Conservation (phyloP, 495 filamentous ascomycete species). For the Aspergillus egyptiacus region DNA sequence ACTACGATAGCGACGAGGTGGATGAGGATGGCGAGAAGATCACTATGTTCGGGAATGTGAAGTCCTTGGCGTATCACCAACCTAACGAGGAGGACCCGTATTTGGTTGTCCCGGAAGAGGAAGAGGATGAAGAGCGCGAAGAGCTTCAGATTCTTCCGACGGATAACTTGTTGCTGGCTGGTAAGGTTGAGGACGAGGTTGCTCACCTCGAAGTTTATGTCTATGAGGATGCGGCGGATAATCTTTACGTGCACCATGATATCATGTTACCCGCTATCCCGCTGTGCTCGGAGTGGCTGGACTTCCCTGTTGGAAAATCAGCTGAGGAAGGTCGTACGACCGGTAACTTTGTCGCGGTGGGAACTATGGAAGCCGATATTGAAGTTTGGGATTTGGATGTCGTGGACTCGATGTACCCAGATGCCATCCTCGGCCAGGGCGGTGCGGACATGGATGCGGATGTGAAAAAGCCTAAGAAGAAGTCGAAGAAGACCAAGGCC, state of each 20-base stretch:
- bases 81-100: constrained; percentile 93
- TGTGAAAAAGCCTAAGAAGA: constrained; percentile 70
- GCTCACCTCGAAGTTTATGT: constrained; percentile 96
- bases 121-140: constrained; percentile 84
- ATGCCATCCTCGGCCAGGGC: constrained; percentile 89
- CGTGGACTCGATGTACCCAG: constrained; percentile 95
- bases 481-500: constrained; percentile 71
- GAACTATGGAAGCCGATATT: constrained; percentile 97
- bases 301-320: constrained; percentile 72
- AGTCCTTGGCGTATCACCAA: constrained; percentile 86
- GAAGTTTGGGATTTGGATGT: constrained; percentile 97
- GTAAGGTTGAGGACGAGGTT: constrained; percentile 93
- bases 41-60: constrained; percentile 93
- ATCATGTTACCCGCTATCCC: constrained; percentile 98
- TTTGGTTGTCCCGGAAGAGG: constrained; percentile 71
- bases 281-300: constrained; percentile 90
- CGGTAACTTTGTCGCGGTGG: constrained; percentile 89
- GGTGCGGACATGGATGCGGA: constrained; percentile 46
- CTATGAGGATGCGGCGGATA: constrained; percentile 89
- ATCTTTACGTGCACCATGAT: constrained; percentile 98
- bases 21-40: constrained; percentile 61
- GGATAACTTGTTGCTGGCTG: constrained; percentile 86
- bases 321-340: constrained; percentile 41
- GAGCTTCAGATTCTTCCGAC: constrained; percentile 88
- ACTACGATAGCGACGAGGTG: constrained; percentile 81